Percentiles rank a stretch among this genome's conserved stretches.
phyloP scores from a whole-genome alignment of 2,329 filamentous ascomycete species.

The Erysiphe pulchra region DNA sequence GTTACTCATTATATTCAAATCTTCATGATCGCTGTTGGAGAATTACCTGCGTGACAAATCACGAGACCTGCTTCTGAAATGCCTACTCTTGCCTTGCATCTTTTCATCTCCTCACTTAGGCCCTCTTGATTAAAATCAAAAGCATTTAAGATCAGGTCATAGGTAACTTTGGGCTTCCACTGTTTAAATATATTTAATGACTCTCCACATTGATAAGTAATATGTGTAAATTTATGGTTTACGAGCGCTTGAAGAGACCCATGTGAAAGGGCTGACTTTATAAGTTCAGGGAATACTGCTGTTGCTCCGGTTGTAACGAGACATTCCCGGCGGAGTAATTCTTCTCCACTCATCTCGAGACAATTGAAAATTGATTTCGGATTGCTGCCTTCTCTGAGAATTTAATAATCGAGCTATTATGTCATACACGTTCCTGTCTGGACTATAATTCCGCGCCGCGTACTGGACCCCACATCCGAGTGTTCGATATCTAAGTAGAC shows the following conservation, averaged over 20 bases:
- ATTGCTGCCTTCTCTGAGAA: too few relatives aligned
- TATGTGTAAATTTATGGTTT: constrained; percentile 35
- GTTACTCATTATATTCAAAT: neutral
- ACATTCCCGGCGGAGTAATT: constrained; percentile 19
- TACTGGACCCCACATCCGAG: too few relatives aligned
- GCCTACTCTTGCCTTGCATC: constrained; percentile 23
- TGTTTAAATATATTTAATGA: constrained; percentile 28
- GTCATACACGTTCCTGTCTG: too few relatives aligned
- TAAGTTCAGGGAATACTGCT: constrained; percentile 50
- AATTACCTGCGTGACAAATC: constrained; percentile 68
- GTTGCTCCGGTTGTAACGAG: constrained; percentile 88
- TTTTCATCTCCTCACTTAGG: constrained; percentile 19
- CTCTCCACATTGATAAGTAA: constrained; percentile 61
- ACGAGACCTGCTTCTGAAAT: constrained; percentile 39
- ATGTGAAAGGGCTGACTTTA: constrained; percentile 35
- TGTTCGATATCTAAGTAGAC: too few relatives aligned
- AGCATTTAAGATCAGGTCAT: constrained; percentile 25
- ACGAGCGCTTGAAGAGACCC: constrained; percentile 36
- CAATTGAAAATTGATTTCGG: too few relatives aligned
- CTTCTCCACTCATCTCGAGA: too few relatives aligned
- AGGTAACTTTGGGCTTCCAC: constrained; percentile 6
- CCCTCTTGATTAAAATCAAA: constrained; percentile 41
- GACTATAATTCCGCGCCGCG: too few relatives aligned
- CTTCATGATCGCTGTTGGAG: neutral
- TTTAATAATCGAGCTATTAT: too few relatives aligned